Percentiles rank a stretch among this genome's conserved stretches.
phyloP scores from a whole-genome alignment of 805 yeast genomes.

The Kregervanrija fluxuum region DNA sequence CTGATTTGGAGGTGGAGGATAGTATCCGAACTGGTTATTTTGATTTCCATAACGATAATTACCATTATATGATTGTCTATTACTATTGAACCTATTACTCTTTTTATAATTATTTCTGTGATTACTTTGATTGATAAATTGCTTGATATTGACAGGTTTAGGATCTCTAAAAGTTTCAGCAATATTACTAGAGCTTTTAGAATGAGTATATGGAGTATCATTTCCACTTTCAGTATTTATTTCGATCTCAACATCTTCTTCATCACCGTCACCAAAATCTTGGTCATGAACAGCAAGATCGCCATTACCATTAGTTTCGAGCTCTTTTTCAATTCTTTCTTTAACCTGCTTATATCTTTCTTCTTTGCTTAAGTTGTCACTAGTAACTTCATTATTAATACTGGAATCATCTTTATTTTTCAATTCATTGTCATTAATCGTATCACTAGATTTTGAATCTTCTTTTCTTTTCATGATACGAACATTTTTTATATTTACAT shows the following conservation, averaged over 20 bases:
- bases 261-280: constrained; percentile 18
- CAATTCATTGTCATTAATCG: background rate
- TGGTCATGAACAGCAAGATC: constrained; percentile 21
- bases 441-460: background rate
- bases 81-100: background rate
- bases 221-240: background rate
- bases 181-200: too few species aligned
- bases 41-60: background rate
- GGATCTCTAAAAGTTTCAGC: too few species aligned
- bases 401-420: constrained; percentile 2
- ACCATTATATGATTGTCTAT: background rate
- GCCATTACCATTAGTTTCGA: constrained; percentile 19
- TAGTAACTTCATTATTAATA: constrained; percentile 18
- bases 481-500: background rate
- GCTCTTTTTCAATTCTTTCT: constrained; percentile 28
- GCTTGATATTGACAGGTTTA: background rate
- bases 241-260: background rate
- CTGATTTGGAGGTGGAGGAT: constrained; percentile 2
- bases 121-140: background rate
- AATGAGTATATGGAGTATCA: too few species aligned
- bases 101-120: constrained; percentile 1
- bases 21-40: constrained; percentile 2
- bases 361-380: constrained; percentile 34
- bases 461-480: constrained; percentile 7
- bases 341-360: constrained; percentile 35